Evolutionary conservation across 305 asterid genomes (phyloP), one percentile per base, ranked within the genome.

Genomic region (Euphrasia arctica): DNA sequence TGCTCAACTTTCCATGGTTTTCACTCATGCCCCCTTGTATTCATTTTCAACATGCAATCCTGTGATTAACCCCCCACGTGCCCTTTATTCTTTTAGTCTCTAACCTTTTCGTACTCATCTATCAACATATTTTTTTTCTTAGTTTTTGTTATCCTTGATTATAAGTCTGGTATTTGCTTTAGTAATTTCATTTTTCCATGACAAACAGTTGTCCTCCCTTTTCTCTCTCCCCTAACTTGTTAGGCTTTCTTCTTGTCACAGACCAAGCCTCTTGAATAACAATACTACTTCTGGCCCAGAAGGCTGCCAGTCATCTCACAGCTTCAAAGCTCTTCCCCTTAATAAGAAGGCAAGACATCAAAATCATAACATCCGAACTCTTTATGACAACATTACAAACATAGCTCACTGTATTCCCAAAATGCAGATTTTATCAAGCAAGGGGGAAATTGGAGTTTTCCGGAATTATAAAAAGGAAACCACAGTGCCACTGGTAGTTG

Each of bases 321-420:
- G 79, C 82, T 91, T 91, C 69, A 91, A 82, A 82, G 94, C 94
- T 82, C 92, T 83, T 58, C 89, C 95, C 65, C 89, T 88, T 43
- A 84, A 83, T 69, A 88, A 80, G 79, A 91, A 91, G 95, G 98
- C 85, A 65, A 54, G 29, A n/a, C 63, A 22, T 41, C 7, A 27
- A 31, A 43, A 13, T 10, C 9, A 27, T 43, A 22, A n/a, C 27
- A 41, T 65, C 29, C 67, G 4, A 42, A 42, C 15, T 66, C 39
- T 10, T 54, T 54, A 25, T 54, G 59, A 14, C 59, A 1, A 54
- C 39, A 8, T 54, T 9, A 3, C 10, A 42, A 47, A 65, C 50
- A 28, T 41, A 47, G 67, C 11, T 27, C 43, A 58, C 28, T 15
- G 12, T 68, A 4, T 47, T 54, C 50, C 54, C 41, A 25, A 39